A percentile compares a stretch with the other conserved stretches of the same genome.
phyloP scores from a whole-genome alignment of 2,329 filamentous ascomycete genomes.

The Leptodontidium sp. region DNA sequence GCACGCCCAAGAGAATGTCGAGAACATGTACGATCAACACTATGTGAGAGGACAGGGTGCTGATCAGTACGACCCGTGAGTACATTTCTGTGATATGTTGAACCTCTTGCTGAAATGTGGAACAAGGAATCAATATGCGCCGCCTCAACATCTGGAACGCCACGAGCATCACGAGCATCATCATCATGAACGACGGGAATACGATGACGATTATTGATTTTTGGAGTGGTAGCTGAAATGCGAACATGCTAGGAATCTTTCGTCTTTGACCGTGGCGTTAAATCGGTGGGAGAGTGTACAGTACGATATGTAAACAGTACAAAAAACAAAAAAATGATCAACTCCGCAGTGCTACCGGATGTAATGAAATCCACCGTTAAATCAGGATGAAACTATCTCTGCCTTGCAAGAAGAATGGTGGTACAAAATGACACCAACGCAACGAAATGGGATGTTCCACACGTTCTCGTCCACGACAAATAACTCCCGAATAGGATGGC shows the following conservation, averaged over 20 bases:
- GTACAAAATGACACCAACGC: no score
- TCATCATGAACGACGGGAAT: background rate
- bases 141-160: slow-evolving; percentile 40
- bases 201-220: slow-evolving; percentile 7
- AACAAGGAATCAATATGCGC: slow-evolving; percentile 43
- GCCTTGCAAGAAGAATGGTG: background rate
- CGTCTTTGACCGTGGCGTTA: background rate
- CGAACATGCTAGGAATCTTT: background rate
- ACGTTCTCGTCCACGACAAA: no score
- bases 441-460: no score
- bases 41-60: slow-evolving; percentile 58
- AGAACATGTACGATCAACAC: slow-evolving; percentile 69
- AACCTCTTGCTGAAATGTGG: background rate
- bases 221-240: background rate
- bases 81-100: slow-evolving; percentile 30
- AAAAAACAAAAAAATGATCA: no score
- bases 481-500: no score
- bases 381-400: no score
- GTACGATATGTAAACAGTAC: no score
- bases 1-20: slow-evolving; percentile 64
- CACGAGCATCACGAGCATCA: slow-evolving; percentile 9
- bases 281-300: background rate
- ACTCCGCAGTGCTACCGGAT: no score
- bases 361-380: no score
- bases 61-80: slow-evolving; percentile 66